These are phyloP conservation scores for Talaromyces marneffei DNA, from an alignment of 2,329 filamentous ascomycete species.

Conservation along the genomic window DNA sequence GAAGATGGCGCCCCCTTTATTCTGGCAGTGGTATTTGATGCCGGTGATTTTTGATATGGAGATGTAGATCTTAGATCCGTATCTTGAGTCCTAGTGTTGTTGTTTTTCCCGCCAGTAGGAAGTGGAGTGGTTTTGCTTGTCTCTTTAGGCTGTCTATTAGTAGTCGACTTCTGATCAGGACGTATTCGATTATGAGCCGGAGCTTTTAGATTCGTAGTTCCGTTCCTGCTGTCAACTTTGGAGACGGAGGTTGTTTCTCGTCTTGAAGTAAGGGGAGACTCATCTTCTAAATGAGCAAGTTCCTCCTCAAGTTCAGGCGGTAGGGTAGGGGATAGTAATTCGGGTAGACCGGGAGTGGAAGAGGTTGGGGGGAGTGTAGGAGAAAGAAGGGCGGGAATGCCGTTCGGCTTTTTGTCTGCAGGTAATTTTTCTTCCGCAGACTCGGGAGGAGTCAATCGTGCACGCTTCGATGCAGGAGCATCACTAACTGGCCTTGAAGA, in stretches of 20 bases:
- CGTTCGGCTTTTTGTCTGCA: conserved; percentile 19
- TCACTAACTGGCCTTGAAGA: conserved; percentile 6
- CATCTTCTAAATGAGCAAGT: conserved; percentile 40
- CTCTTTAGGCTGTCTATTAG: conserved; percentile 11
- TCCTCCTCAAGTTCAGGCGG: conserved; percentile 52
- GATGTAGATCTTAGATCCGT: background rate
- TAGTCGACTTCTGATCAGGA: conserved; percentile 18
- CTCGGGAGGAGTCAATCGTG: conserved; percentile 34
- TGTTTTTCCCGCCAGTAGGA: conserved; percentile 9
- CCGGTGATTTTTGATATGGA: conserved; percentile 12
- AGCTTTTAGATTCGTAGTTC: conserved; percentile 15
- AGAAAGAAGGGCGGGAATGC: conserved; percentile 34
- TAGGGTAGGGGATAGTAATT: conserved; percentile 53
- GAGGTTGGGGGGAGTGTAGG: conserved; percentile 41
- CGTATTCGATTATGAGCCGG: conserved; percentile 16
- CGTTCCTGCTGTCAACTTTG: conserved; percentile 16
- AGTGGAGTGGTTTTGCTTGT: conserved; percentile 15
- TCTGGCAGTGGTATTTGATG: conserved; percentile 15
- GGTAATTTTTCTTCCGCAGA: conserved; percentile 21
- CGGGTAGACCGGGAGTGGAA: conserved; percentile 40
- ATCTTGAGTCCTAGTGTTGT: conserved; percentile 12
- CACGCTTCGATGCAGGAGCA: conserved; percentile 34
- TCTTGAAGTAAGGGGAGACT: conserved; percentile 20
- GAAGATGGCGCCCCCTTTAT: background rate
- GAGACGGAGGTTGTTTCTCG: conserved; percentile 16